Percentiles rank a stretch among this genome's conserved stretches.
phyloP scores from a whole-genome alignment of 768 basidiomycete species.

The Tulasnella sp. region DNA sequence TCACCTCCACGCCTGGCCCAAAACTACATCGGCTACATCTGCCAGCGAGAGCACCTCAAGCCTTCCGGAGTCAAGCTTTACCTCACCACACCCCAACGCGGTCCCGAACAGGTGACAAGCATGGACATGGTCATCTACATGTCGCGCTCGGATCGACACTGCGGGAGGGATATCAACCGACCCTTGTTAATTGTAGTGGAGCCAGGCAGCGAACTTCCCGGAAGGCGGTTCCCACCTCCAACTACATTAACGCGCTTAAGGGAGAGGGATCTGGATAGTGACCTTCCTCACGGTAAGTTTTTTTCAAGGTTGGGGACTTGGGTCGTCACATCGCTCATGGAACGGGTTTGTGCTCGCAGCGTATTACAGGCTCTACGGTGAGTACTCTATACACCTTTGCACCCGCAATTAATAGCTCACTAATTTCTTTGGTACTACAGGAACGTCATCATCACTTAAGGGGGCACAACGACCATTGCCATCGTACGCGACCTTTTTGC shows the following conservation, averaged over 20 bases:
- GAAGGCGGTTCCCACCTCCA: not conserved
- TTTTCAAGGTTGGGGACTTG: not conserved
- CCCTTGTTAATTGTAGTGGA: not conserved
- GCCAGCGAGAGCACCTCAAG: conserved; percentile 17
- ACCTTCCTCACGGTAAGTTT: not conserved
- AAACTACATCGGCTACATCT: conserved; percentile 22
- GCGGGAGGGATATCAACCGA: not conserved
- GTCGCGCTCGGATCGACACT: not conserved
- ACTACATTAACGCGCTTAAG: not conserved
- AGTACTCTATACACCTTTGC: not conserved
- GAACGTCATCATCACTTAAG: not conserved
- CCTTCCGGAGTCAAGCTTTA: conserved; percentile 6
- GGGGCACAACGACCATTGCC: not conserved
- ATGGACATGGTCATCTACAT: not conserved
- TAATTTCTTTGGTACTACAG: not conserved
- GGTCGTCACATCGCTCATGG: not conserved
- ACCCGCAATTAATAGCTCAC: not conserved
- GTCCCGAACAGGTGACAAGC: not conserved
- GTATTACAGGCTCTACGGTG: not conserved
- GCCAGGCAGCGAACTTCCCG: not conserved
- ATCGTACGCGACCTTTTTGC: not conserved
- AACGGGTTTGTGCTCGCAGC: not conserved
- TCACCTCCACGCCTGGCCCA: conserved; percentile 16
- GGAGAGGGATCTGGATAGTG: not conserved
- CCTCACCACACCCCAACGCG: not conserved